Percentiles rank a stretch among this genome's conserved stretches.
Evolutionary conservation across 164 flowering plant genomes (phyloP).

Genomic region (Macadamia tetraphylla): DNA sequence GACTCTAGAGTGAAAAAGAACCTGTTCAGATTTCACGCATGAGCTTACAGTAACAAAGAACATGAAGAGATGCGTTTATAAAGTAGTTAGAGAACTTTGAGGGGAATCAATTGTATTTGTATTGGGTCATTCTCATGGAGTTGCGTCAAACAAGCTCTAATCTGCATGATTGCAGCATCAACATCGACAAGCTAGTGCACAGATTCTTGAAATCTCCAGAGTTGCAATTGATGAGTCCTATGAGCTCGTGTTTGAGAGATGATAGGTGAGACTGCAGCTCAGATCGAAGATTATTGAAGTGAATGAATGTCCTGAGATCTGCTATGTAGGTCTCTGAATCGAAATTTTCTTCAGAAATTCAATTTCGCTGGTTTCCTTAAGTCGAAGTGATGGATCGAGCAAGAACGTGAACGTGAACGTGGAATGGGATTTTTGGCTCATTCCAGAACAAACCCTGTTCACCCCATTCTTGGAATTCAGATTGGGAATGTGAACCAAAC

Average conservation of each 20-base stretch:
- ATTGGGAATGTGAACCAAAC: too few relatives aligned
- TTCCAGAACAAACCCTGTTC: too few relatives aligned
- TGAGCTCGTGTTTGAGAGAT: slow-evolving; percentile 44
- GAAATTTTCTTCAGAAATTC: slow-evolving; percentile 62
- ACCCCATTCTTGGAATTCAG: too few relatives aligned
- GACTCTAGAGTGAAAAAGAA: too few relatives aligned
- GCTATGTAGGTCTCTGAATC: slow-evolving; percentile 77
- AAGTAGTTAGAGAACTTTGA: too few relatives aligned
- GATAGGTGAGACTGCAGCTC: slow-evolving; percentile 69
- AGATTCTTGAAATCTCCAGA: slow-evolving; percentile 85
- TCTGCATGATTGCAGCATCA: slow-evolving; percentile 68
- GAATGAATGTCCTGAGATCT: slow-evolving; percentile 92
- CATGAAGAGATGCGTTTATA: too few relatives aligned
- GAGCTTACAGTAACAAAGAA: too few relatives aligned
- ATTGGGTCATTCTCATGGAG: slow-evolving; percentile 44
- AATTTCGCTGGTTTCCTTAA: slow-evolving; percentile 34
- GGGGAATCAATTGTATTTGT: too few relatives aligned
- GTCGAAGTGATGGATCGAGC: slow-evolving; percentile 66
- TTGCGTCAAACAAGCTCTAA: slow-evolving; percentile 82
- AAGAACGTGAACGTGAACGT: too few relatives aligned
- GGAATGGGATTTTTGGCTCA: too few relatives aligned
- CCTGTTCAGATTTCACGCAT: too few relatives aligned
- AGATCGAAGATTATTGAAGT: slow-evolving; percentile 80
- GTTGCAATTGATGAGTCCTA: slow-evolving; percentile 84
- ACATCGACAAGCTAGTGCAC: slow-evolving; percentile 94